Evolutionary conservation across 108 stramenopile genomes (phyloP), one percentile per base, ranked within the genome.

Genomic region (Seminavis robusta): DNA sequence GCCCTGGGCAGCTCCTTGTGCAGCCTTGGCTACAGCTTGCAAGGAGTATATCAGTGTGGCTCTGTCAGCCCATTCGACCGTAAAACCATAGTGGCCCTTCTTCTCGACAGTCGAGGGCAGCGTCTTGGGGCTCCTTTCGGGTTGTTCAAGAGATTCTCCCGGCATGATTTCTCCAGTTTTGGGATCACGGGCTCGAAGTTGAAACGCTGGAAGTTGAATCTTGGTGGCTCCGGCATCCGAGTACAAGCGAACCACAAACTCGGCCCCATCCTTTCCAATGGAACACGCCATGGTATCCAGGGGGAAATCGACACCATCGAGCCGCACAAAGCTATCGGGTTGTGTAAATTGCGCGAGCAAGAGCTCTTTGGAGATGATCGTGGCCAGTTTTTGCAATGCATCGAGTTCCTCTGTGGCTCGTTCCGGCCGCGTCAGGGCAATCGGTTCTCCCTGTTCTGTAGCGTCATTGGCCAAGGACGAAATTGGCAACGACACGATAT

Each of bases 61-160:
- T 13, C 90, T 86, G 64, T 92, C 88, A 11, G 79, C 79, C 90
- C 90, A 94, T 45, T 71, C 65, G 13, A 94, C 80, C 48, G 86
- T 71, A 73, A 80, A 92, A 23, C 94, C 94, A 32, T 92, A 89
- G 33, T 66, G 68, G 13, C 83, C 88, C 58, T 92, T 90, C 59
- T 76, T 84, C 27, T 80, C 69, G 5, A 91, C 33, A 43, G 33
- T 81, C 3, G 63, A 73, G 9, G 86, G 86, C 43, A 79, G 70
- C 1, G 81, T 52, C 29, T 50, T 25, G 21, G 69, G 37, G 28
- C 52, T 56, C 5, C 42, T 62, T 17, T 59, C 33, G 65, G 51
- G 21, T 53, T 59, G 38, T 56, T 19, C 15, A 49, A 5, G 52
- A 28, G 41, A 25, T 59, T 24, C 61, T 45, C 33, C 54, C 27